Evolutionary conservation across 495 filamentous ascomycete genomes (phyloP).

Genomic region (Pyrenula massariospora): DNA sequence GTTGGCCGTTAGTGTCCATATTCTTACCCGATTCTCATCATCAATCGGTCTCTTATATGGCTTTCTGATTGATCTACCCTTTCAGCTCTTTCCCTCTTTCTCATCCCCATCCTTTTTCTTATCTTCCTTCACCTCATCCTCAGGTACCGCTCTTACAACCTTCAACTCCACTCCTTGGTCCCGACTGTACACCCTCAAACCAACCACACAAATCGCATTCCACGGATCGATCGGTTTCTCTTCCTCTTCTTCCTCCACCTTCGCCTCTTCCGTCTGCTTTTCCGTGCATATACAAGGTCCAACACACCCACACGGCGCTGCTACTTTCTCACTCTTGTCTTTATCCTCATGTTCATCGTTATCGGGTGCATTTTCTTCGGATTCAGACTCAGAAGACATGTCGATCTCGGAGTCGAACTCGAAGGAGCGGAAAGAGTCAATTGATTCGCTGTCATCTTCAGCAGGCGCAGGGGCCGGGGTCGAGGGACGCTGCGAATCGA

Average conservation of each 20-base stretch:
- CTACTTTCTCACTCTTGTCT: not conserved
- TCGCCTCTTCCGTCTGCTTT: not conserved
- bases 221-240: conserved; percentile 43
- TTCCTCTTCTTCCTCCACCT: conserved; percentile 6
- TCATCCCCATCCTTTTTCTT: conserved; percentile 40
- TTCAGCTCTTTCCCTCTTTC: not conserved
- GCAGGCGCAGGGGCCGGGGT: no score
- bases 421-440: conserved; percentile 8
- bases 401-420: conserved; percentile 37
- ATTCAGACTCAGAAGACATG: conserved; percentile 25
- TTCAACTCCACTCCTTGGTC: conserved; percentile 40
- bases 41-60: no score
- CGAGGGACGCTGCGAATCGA: not conserved
- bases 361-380: no score
- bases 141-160: conserved; percentile 39
- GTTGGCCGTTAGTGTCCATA: no score
- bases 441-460: not conserved
- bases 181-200: conserved; percentile 61
- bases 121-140: conserved; percentile 33
- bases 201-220: conserved; percentile 78
- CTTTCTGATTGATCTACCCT: no score
- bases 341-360: not conserved
- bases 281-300: not conserved
- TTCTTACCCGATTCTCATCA: no score
- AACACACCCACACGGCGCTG: conserved; percentile 3